Base-by-base conservation (phyloP, 2,329 filamentous ascomycete species). In the Balansia obtecta region DNA sequence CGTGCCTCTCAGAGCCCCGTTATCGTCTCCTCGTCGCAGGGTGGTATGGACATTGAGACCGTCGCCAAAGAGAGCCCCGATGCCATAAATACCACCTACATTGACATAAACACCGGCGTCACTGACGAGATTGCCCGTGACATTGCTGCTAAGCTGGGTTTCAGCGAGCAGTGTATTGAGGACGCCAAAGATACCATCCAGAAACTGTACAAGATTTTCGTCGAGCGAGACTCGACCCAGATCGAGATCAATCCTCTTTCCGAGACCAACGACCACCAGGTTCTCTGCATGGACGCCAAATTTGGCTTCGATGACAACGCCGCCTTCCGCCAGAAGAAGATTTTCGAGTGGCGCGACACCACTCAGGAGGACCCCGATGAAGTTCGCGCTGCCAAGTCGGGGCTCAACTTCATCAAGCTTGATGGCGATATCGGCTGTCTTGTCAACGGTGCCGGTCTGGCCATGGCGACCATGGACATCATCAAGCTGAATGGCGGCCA, bases 391-490 rank as follows among this genome's bases (percentile, higher is more conserved):
- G 90, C 90, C 63, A 77, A 95, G 79, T 90, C 83, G 60, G 88
- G 88, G 63, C 82, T 98, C 60, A 98, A 98, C 83, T 98, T 98
- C 77, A 98, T 98, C 80, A 98, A 98, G 82, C 85, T 98, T 55
- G 93, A 97, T 67, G 93, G 93, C 68, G 93, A 98, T 68, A 98
- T 98, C 68, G 93, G 93, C 72, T 98, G 93, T 77, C 79, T 97
- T 61, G 93, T 98, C 76, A 98, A 98, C 76, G 93, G 93, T 68
- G 93, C 93, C 63, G 93, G 93, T 75, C 86, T 98, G 59, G 93
- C 93, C 73, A 98, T 98, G 93, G 93, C 93, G 56, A 98, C 93
- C 68, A 98, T 98, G 93, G 93, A 98, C 72, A 97, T 98, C 71
- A 98, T 98, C 81, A 97, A 98, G 83, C 82, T 98, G 56, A 98